Base-by-base conservation (phyloP, 164 flowering plant species). In the Nymphaea colorata region DNA sequence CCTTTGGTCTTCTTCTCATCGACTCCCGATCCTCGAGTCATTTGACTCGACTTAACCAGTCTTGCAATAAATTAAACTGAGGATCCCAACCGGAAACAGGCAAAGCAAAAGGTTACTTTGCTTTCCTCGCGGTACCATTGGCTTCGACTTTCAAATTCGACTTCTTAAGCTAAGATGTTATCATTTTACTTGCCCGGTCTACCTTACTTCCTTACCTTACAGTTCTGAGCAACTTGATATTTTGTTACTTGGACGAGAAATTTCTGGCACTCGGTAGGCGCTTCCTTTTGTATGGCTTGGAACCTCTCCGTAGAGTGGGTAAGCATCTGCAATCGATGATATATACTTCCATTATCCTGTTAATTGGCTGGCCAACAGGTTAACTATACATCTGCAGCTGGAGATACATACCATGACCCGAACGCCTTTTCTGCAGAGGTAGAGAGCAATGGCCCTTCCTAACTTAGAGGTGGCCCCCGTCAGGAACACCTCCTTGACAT, bases 391-490 rank as follows among this genome's bases (percentile, higher is more conserved):
- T 25, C 36, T 25, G 36, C 36, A 25, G 36, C 36, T 25, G 36
- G 36, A 61, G 42, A 17, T 55, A 4, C 64, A 80, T 81, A 93
- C 98, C 71, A 93, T 79, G 18, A 93, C 97, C 15, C 86, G 76
- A 0, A 93, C 81, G 76, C 73, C 76, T 55, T 57, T 71, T 12
- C 79, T 79, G 64, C 93, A 87, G 3, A 93, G 96, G 73, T 94
- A 91, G 55, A 94, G 93, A 15, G 98, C 96, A 74, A 94, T 93
- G 67, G 97, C 96, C 70, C 98, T 78, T 43, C 98, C 98, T 10
- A 93, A 90, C 82, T 93, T 93, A 7, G 98, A 93, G 55, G 98
- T 93, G n/a, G 98, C 94, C 47, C 98, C 98, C 0, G 96, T 85
- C 7, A 93, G 42, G 70, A 93, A 91, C 42, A 89, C 98, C 68